phyloP scores from a whole-genome alignment of 2,329 filamentous ascomycete species.

The Cladosporium sphaerospermum region DNA sequence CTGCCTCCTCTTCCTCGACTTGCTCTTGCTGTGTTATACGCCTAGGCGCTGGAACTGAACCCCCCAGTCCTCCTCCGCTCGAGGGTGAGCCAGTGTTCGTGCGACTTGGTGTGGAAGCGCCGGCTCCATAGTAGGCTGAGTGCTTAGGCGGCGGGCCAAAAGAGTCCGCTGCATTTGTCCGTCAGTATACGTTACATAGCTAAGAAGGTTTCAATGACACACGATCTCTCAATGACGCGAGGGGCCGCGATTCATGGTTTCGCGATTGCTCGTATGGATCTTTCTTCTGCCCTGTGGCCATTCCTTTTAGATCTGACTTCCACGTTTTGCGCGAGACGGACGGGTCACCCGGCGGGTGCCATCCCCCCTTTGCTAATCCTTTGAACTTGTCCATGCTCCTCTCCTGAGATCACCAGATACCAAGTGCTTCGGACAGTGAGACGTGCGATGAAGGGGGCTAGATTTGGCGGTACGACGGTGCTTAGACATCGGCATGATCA shows the following conservation, averaged over 20 bases:
- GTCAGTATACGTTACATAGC: constrained; percentile 1
- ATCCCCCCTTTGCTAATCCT: constrained; percentile 42
- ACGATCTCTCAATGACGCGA: constrained; percentile 66
- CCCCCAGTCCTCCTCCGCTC: constrained; percentile 36
- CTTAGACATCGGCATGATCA: too few species aligned
- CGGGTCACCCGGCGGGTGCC: constrained; percentile 39
- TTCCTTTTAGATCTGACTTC: constrained; percentile 33
- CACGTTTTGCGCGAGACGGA: constrained; percentile 52
- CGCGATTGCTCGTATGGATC: constrained; percentile 37
- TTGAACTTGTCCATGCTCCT: constrained; percentile 29
- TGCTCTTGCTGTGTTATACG: constrained; percentile 29
- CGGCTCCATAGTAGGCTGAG: constrained; percentile 41
- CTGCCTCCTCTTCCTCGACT: constrained; percentile 31
- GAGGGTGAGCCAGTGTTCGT: constrained; percentile 24
- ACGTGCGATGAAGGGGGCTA: too few species aligned
- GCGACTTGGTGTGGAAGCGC: constrained; percentile 18
- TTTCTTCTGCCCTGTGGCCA: constrained; percentile 43
- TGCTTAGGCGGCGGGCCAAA: constrained; percentile 79
- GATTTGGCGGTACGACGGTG: too few species aligned
- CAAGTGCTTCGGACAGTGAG: too few species aligned
- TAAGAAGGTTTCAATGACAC: background rate
- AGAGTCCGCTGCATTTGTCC: constrained; percentile 41
- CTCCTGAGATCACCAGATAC: background rate
- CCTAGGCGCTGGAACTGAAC: constrained; percentile 33
- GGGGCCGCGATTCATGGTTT: constrained; percentile 53